These are phyloP conservation scores for Pulchroboletus neoregius DNA, from an alignment of 1,284 basidiomycete species.

Conservation along the genomic window DNA sequence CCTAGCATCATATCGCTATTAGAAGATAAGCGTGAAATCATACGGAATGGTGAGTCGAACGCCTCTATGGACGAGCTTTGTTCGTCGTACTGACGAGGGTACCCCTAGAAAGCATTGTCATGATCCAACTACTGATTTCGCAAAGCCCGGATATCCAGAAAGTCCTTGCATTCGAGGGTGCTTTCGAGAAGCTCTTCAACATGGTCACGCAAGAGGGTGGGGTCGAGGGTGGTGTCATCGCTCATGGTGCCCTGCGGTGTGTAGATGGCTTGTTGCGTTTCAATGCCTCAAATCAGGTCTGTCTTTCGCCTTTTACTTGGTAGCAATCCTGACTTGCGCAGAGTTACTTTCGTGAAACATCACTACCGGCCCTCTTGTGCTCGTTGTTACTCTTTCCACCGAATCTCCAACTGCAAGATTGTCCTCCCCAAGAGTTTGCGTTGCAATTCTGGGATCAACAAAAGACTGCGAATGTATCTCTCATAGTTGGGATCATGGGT, in stretches of 20 bases:
- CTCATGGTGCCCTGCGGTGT: constrained; percentile 83
- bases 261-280: constrained; percentile 85
- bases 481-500: constrained; percentile 78
- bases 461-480: constrained; percentile 74
- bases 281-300: constrained; percentile 93
- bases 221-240: constrained; percentile 85
- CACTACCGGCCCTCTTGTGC: constrained; percentile 77
- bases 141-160: constrained; percentile 96
- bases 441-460: constrained; percentile 96
- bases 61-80: background rate
- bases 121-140: constrained; percentile 78
- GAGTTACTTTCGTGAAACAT: constrained; percentile 97
- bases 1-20: constrained; percentile 67
- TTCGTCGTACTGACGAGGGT: constrained; percentile 18
- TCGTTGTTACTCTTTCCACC: constrained; percentile 86
- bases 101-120: constrained; percentile 69
- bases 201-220: constrained; percentile 88
- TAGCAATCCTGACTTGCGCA: constrained; percentile 33
- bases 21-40: constrained; percentile 80
- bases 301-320: constrained; percentile 19
- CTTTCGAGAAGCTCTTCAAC: constrained; percentile 93
- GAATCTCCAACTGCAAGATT: constrained; percentile 57
- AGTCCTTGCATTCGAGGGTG: constrained; percentile 94
- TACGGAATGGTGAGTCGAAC: constrained; percentile 65
- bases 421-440: constrained; percentile 87